A percentile compares a stretch with the other conserved stretches of the same genome.
These are phyloP conservation scores for Coniochaeta ligniaria DNA, from an alignment of 2,329 filamentous ascomycete species.

Conservation along the genomic window DNA sequence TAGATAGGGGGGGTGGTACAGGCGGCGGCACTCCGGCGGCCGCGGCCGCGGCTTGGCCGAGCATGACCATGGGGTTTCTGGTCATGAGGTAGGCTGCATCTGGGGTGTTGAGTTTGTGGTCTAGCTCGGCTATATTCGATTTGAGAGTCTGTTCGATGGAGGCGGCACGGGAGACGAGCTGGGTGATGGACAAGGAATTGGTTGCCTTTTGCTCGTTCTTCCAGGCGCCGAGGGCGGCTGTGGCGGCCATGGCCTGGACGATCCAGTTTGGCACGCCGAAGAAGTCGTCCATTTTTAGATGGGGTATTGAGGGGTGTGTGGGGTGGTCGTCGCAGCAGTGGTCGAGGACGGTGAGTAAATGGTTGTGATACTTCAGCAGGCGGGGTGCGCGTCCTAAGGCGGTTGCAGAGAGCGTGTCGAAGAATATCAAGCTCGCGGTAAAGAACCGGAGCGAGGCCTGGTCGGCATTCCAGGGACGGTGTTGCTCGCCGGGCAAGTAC, in stretches of 20 bases:
- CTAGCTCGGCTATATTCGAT: slow-evolving; percentile 21
- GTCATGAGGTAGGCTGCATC: not conserved
- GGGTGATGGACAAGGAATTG: slow-evolving; percentile 35
- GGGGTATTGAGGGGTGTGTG: slow-evolving; percentile 11
- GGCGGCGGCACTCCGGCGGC: not conserved
- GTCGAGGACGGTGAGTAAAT: slow-evolving; percentile 12
- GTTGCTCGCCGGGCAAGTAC: slow-evolving; percentile 5
- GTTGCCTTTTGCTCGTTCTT: slow-evolving; percentile 38
- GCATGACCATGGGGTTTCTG: not conserved
- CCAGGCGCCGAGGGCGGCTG: slow-evolving; percentile 46
- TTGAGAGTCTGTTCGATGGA: slow-evolving; percentile 30
- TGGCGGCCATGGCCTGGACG: slow-evolving; percentile 44
- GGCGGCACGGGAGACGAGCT: slow-evolving; percentile 37
- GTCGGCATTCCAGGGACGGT: slow-evolving; percentile 20
- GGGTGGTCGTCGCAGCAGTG: slow-evolving; percentile 2
- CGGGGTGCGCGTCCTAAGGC: slow-evolving; percentile 23
- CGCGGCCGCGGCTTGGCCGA: not conserved
- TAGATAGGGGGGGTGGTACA: not conserved
- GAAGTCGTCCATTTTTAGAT: slow-evolving; percentile 40
- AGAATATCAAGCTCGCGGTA: slow-evolving; percentile 23
- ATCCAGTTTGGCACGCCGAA: slow-evolving; percentile 52
- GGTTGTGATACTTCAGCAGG: slow-evolving; percentile 21
- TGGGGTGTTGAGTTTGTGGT: slow-evolving; percentile 9
- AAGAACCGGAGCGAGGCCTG: slow-evolving; percentile 25
- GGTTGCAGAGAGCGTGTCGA: slow-evolving; percentile 28